These are phyloP conservation scores for Vaccinium vitisidaea DNA, from an alignment of 148 eudicot species.

Conservation along the genomic window DNA sequence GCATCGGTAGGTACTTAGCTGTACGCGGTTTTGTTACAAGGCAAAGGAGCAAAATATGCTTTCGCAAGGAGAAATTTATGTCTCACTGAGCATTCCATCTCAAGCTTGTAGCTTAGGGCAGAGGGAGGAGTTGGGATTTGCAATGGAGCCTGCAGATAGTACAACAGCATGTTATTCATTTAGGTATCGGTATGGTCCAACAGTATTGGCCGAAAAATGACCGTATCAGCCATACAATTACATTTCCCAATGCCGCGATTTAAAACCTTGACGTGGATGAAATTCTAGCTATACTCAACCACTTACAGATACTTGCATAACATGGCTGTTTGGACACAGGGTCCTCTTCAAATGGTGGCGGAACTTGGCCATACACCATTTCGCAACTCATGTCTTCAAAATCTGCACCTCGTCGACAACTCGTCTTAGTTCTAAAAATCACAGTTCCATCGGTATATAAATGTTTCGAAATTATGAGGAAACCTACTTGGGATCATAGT, in stretches of 20 bases:
- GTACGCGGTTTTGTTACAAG: too few species aligned
- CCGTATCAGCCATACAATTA: too few species aligned
- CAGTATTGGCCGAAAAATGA: too few species aligned
- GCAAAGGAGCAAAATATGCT: too few species aligned
- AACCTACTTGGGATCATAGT: slow-evolving; percentile 92
- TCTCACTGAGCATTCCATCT: background rate
- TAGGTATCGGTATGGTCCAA: too few species aligned
- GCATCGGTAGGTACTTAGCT: background rate
- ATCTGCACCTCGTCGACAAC: slow-evolving; percentile 36
- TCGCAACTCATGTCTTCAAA: slow-evolving; percentile 99
- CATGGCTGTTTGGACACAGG: slow-evolving; percentile 76
- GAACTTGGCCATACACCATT: slow-evolving; percentile 89
- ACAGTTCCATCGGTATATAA: background rate
- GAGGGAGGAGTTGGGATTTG: slow-evolving; percentile 52
- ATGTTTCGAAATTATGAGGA: background rate
- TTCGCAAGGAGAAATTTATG: too few species aligned
- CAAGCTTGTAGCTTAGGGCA: slow-evolving; percentile 70
- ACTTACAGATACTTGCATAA: slow-evolving; percentile 72
- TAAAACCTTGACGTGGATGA: too few species aligned
- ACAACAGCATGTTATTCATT: background rate
- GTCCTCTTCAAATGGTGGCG: slow-evolving; percentile 82
- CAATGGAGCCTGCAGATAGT: slow-evolving; percentile 65
- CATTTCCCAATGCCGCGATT: too few species aligned
- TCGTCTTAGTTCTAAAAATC: background rate
- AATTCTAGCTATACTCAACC: background rate